Evolutionary conservation across 2,329 filamentous ascomycete genomes (phyloP), one percentile per base, ranked within the genome.

Genomic region (Aspergillus vadensis): DNA sequence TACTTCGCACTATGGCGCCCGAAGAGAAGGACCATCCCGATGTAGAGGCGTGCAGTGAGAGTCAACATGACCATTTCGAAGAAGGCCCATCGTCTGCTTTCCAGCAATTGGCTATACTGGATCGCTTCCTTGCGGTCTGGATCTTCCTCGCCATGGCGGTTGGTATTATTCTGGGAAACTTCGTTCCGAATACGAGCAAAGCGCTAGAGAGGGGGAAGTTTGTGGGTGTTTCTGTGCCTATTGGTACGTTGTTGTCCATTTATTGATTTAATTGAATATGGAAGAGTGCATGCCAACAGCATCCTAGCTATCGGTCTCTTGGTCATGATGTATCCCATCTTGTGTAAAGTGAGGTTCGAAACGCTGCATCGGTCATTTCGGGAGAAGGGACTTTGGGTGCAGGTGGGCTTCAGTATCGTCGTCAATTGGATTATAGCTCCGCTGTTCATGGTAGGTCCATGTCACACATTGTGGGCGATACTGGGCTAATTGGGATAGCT

Each of bases 261-360:
- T 27, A 8, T 2, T 21, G 25, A 8, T 60, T 51, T 27, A 14
- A 12, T 30, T 12, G 19, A 9, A 44, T 15, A 25, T 27, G 14
- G 7, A 41, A 55, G n/a, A 57, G 52, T 32, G 4, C 12, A 50
- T 57, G 14, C 21, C n/a, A 15, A 49, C 44, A 15, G 4, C 14
- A 59, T 36, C 23, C 17, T 50, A 91, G 91, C 91, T 0, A 79
- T 96, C 51, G 91, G 92, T 0, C 78, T 96, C 0, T 82, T 96
- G 1, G 87, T 96, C 44, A 96, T 96, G 91, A 96, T 96, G 91
- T 96, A 95, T 70, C 92, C 92, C 0, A 96, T 96, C 61, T 80
- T 96, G 0, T 96, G 91, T 82, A 95, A 95, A 74, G 89, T 96
- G 5, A 86, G 86, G 43, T 95, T 87, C 75, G 91, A 96, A 73